Base-by-base conservation (phyloP, 306 rosid species). In the Inga oerstediana region DNA sequence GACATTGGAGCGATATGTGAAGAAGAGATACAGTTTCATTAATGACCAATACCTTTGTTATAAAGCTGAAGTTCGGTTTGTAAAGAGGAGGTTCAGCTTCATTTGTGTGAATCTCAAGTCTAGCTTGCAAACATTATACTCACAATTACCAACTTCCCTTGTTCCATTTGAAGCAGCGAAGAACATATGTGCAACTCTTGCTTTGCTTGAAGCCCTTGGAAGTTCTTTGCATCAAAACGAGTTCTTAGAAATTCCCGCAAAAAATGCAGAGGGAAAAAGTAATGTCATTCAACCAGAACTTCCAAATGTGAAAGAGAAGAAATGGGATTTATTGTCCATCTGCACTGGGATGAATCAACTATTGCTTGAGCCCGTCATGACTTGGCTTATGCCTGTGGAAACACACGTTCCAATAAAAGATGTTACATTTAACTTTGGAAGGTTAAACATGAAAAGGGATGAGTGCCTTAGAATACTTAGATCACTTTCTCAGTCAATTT, bases 81-180 rank as follows among this genome's bases (percentile, higher is more conserved):
- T 89, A 0, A 79, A 59, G 83, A 30, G 66, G 10, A 83, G 11
- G 7, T 85, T 88, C 34, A 15, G 37, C 43, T 49, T 4, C 48
- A 45, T 85, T 8, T 61, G 24, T 22, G 72, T 41, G 56, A 58
- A 61, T 32, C 84, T 92, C 9, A 58, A 69, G 27, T 10, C 15
- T 14, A 74, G 44, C 37, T 77, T 78, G 79, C 46, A 54, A 58
- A 80, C 32, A 75, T 67, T 90, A 66, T 89, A 32, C 39, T 89
- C 88, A 0, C 92, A 92, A 75, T 16, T 91, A 17, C 97, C 93
- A 56, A 91, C 93, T 24, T 81, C 85, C 48, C 30, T 76, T 22
- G 56, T 91, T 68, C 77, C 89, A 9, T 56, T 80, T 0, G 52
- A 67, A 20, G 75, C 34, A 8, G 84, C 59, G 64, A 65, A 51